A percentile compares a stretch with the other conserved stretches of the same genome.
phyloP scores from a whole-genome alignment of 176 grass and related monocot species.

The Tillandsia leiboldiana region DNA sequence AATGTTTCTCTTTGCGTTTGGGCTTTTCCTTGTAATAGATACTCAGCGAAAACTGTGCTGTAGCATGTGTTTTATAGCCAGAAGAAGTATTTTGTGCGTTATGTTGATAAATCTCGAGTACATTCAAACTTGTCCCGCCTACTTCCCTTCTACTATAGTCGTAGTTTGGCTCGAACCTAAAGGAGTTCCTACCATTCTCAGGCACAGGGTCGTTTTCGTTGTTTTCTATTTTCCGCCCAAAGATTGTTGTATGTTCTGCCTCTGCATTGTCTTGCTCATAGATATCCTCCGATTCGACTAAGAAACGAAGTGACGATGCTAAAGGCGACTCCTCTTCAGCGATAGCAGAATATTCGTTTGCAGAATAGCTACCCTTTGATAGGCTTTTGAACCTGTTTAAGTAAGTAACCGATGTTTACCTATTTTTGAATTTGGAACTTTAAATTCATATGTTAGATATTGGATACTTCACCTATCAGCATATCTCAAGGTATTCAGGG shows the following conservation, averaged over 20 bases:
- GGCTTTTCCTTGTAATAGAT: too few species aligned
- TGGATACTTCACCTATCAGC: constrained; percentile 34
- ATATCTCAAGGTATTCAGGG: constrained; percentile 56
- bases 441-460: neutral
- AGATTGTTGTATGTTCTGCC: constrained; percentile 11
- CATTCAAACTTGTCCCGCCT: too few species aligned
- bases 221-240: constrained; percentile 15
- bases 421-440: neutral
- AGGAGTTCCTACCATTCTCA: constrained; percentile 19
- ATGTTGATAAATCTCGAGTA: too few species aligned
- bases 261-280: constrained; percentile 21
- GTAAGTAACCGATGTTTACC: constrained; percentile 1
- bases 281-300: constrained; percentile 16
- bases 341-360: constrained; percentile 26
- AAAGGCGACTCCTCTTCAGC: neutral
- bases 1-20: too few species aligned
- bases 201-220: constrained; percentile 8
- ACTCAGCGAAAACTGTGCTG: too few species aligned
- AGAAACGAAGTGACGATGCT: constrained; percentile 5
- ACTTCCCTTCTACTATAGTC: too few species aligned
- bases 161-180: neutral
- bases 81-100: too few species aligned
- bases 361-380: constrained; percentile 28
- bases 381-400: constrained; percentile 43
- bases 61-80: too few species aligned